Evolutionary conservation across 2,329 filamentous ascomycete species (phyloP), one percentile per base, ranked within the genome.

Genomic region (Aspergillus ochraceus): DNA sequence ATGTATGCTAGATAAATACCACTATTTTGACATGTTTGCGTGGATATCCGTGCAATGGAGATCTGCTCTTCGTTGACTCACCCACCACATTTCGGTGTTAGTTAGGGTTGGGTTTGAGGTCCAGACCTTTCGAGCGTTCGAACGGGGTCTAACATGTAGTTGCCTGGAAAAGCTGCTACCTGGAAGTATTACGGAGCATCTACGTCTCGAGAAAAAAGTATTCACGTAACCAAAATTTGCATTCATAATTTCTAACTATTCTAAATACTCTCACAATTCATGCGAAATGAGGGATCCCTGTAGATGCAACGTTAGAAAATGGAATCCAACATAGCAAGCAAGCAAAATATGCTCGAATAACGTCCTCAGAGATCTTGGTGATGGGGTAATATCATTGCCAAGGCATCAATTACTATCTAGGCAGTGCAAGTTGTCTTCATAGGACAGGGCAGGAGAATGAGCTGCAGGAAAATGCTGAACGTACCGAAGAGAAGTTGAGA

Each of bases 321-420:
- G 32, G 12, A n/a, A 9, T 26, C 22, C 22, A 55, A 47, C 11
- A 6, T 22, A 49, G 22, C 45, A 46, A n/a, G 24, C 12, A 19
- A 32, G 30, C 45, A 26, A 54, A n/a, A n/a, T 30, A 29, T 47
- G n/a, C 17, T 1, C 49, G 62, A 60, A 70, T 45, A 39, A 54
- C 54, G 59, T 79, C 83, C 84, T 88, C 85, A 87, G 85, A 84
- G 85, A 88, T 88, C 85, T 88, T 88, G 85, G 85, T 88, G 84
- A 82, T 81, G 75, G 75, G 73, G 71, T 71, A 79, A 81, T 79
- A 81, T 86, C 85, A 87, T 80, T 68, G 79, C 80, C 80, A 75
- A 81, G 77, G 81, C 76, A 79, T 88, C 85, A 86, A 79, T 76
- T 87, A 87, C 85, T 87, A 87, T 89, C 86, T 89, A 88, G 83